Percentiles rank a stretch among this genome's conserved stretches.
Evolutionary conservation across 768 basidiomycete genomes (phyloP).

Genomic region (Rhodocollybia butyracea): DNA sequence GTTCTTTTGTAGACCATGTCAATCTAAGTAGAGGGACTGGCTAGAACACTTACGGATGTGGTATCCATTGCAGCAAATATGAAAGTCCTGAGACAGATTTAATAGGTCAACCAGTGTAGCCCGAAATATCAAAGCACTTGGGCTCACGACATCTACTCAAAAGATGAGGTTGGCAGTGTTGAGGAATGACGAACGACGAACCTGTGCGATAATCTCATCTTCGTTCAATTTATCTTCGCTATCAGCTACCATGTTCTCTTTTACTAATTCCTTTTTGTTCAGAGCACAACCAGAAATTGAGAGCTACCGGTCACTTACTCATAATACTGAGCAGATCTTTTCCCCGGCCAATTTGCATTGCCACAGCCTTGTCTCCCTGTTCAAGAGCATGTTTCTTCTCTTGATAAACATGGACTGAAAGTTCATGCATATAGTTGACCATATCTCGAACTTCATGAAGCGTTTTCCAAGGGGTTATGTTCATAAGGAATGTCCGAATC

Average conservation of each 20-base stretch:
- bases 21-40: neutral
- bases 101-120: no score
- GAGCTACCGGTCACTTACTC: conserved; percentile 13
- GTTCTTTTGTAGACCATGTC: conserved; percentile 1
- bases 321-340: conserved; percentile 35
- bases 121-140: no score
- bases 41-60: conserved; percentile 22
- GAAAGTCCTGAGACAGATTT: conserved; percentile 26
- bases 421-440: conserved; percentile 24
- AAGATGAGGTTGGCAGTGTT: neutral
- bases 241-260: conserved; percentile 29
- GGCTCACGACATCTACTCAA: conserved; percentile 25
- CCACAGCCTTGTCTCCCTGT: conserved; percentile 22
- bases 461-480: conserved; percentile 16
- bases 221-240: conserved; percentile 30
- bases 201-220: conserved; percentile 33
- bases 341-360: conserved; percentile 26
- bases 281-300: neutral
- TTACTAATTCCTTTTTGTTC: conserved; percentile 21
- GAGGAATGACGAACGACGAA: conserved; percentile 9
- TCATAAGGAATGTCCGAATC: conserved; percentile 21
- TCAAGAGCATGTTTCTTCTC: conserved; percentile 24
- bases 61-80: conserved; percentile 42
- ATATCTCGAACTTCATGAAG: conserved; percentile 23
- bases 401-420: conserved; percentile 21